Base-by-base conservation (phyloP, 805 yeast species). In the Candida namnaoensis region DNA sequence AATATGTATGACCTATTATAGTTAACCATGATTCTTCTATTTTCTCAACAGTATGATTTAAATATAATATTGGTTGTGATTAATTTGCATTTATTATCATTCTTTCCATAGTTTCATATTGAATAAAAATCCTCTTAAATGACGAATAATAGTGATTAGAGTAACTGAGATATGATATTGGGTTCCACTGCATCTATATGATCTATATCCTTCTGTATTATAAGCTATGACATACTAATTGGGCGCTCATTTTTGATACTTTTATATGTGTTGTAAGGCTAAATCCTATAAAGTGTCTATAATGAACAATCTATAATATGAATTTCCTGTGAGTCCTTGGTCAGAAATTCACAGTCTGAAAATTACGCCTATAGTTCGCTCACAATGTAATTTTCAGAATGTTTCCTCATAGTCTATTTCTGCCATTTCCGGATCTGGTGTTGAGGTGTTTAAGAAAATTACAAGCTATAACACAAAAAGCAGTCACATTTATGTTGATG, bases 181-280 rank as follows among this genome's bases (percentile, higher is more conserved):
- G 14, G 13, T 14, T 7, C 35, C 23, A n/a, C 6, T 26, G 6
- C 6, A 30, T 6, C 14, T 30, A 5, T 6, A 30, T 30, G 30
- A 27, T 27, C 30, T 27, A 27, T 27, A 7, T 27, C 30, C 11
- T 27, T 11, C 30, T 27, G 30, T 27, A 2, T 15, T 12, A 12
- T 40, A 5, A 19, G 13, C 5, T 38, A 8, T 28, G 46, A 56
- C 61, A 47, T 47, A 56, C 61, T 50, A 55, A 52, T 56, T 55
- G 61, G 48, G 61, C 57, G 52, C 56, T 54, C 61, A 56, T 56
- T 51, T 19, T 51, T 47, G 49, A 47, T 46, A 43, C 47, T 43
- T 43, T 36, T 46, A 36, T 48, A 46, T 36, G 13, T 26, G 39
- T 40, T 32, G 32, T 36, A 26, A 33, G 25, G 36, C 23, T 14